Evolutionary conservation across 106 monocot species (phyloP).

Genomic region (Acorus gramineus): DNA sequence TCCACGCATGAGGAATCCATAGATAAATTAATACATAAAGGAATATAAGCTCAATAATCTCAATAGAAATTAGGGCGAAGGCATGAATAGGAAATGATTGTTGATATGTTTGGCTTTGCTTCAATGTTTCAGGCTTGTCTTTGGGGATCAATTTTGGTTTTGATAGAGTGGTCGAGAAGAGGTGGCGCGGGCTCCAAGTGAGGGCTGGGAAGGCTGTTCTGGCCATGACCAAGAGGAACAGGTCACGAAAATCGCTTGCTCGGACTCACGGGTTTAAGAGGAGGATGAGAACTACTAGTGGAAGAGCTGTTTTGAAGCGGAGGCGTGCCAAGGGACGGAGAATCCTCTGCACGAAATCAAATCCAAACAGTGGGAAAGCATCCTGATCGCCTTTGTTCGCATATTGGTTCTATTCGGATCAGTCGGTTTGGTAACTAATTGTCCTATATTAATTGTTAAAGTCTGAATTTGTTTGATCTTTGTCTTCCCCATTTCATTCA

Average conservation of each 20-base stretch:
- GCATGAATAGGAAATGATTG: too few species aligned
- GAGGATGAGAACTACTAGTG: slow-evolving; percentile 61
- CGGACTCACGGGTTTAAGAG: slow-evolving; percentile 80
- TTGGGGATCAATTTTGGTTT: slow-evolving; percentile 30
- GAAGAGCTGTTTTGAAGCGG: slow-evolving; percentile 54
- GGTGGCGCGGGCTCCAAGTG: slow-evolving; percentile 38
- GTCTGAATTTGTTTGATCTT: too few species aligned
- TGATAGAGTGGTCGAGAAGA: slow-evolving; percentile 5
- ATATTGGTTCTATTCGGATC: too few species aligned
- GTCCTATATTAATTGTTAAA: too few species aligned
- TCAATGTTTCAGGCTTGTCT: slow-evolving; percentile 37
- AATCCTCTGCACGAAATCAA: slow-evolving; percentile 80
- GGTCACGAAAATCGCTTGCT: slow-evolving; percentile 90
- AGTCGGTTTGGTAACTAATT: too few species aligned
- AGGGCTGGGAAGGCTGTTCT: slow-evolving; percentile 63
- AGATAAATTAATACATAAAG: too few species aligned
- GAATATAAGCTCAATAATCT: too few species aligned
- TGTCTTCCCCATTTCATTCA: too few species aligned
- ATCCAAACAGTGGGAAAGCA: slow-evolving; percentile 54
- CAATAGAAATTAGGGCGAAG: too few species aligned
- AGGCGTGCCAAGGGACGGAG: slow-evolving; percentile 81
- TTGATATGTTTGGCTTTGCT: too few species aligned
- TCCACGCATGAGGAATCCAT: too few species aligned
- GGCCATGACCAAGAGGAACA: slow-evolving; percentile 65
- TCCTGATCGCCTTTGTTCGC: slow-evolving; percentile 5